phyloP scores from a whole-genome alignment of 768 basidiomycete species.

The Holtermanniella nyarrowii region DNA sequence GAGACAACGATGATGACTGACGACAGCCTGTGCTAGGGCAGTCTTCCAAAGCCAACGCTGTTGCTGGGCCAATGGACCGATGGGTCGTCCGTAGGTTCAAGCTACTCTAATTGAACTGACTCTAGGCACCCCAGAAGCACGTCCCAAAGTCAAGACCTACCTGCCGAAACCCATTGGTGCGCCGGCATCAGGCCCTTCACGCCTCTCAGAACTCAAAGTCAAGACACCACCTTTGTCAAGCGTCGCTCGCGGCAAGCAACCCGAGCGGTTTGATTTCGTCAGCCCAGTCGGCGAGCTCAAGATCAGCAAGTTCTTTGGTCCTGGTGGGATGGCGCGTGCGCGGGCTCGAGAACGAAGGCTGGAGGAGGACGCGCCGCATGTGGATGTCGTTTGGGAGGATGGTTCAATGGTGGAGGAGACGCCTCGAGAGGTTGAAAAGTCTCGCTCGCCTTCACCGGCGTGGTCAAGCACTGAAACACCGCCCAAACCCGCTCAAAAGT shows the following conservation, averaged over 20 bases:
- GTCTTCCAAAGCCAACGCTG: conserved; percentile 16
- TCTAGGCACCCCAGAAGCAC: conserved; percentile 3
- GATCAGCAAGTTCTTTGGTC: conserved; percentile 27
- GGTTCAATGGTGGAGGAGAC: conserved; percentile 8
- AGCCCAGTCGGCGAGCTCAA: not conserved
- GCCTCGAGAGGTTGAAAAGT: not conserved
- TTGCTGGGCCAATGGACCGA: conserved; percentile 28
- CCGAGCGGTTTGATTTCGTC: not conserved
- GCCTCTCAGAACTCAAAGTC: conserved; percentile 26
- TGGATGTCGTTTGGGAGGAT: conserved; percentile 12
- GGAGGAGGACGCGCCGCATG: conserved; percentile 3
- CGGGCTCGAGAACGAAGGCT: not conserved
- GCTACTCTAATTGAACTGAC: not conserved
- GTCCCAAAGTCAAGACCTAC: conserved; percentile 2
- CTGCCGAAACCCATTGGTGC: conserved; percentile 28
- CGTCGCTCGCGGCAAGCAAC: not conserved
- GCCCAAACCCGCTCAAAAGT: not conserved
- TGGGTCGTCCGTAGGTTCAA: conserved; percentile 32
- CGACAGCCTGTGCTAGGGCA: conserved; percentile 10
- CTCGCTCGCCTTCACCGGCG: conserved; percentile 19
- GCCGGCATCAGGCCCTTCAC: conserved; percentile 23
- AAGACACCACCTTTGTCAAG: not conserved
- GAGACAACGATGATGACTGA: not conserved
- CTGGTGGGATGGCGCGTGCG: not conserved
- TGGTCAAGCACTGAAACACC: conserved; percentile 7